Base-by-base conservation (phyloP, 805 yeast species). In the Cyberlindnera nakhonratchasimensis region DNA sequence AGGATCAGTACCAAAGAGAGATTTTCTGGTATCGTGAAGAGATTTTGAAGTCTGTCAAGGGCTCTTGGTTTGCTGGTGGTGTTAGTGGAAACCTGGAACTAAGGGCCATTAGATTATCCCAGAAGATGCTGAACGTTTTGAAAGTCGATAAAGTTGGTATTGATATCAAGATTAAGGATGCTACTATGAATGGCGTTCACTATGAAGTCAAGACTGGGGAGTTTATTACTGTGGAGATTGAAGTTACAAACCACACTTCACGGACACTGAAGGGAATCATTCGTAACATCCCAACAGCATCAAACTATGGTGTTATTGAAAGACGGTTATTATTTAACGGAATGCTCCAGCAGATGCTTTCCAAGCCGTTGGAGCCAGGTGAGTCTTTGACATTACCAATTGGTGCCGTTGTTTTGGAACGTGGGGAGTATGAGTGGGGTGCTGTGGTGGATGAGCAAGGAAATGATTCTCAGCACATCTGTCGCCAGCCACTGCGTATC, bases 351-450 rank as follows among this genome's bases (percentile, higher is more conserved):
- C 70, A 66, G 25, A 74, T 75, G 19, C 57, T 80, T 6, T 66
- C 72, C 0, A 52, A 62, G 1, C 58, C 63, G 2, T 51, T 82
- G 1, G 53, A 52, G 2, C 71, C 82, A 0, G 74, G 75, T 1
- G 71, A 64, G 20, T 53, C 66, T 0, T 39, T 65, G 4, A 65
- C 59, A 2, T 64, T 78, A 23, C 69, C 69, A 19, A 58, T 84
- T 29, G 78, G 86, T 7, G 74, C 82, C 37, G 72, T 82, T 16
- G 75, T 87, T 5, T 64, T 90, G 29, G 90, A 85, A 41, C 71
- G 72, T 34, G 98, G 97, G 2, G 82, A 77, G 36, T 89, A 82
- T 57, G 93, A 86, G 58, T 82, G 96, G 83, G 87, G 90, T 1
- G 74, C 75, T 0, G 61, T 79, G 12, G 67, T 79, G 48, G 85